Conservation (phyloP, 2,329 filamentous ascomycete genomes). For the Parastagonospora nodorum region DNA sequence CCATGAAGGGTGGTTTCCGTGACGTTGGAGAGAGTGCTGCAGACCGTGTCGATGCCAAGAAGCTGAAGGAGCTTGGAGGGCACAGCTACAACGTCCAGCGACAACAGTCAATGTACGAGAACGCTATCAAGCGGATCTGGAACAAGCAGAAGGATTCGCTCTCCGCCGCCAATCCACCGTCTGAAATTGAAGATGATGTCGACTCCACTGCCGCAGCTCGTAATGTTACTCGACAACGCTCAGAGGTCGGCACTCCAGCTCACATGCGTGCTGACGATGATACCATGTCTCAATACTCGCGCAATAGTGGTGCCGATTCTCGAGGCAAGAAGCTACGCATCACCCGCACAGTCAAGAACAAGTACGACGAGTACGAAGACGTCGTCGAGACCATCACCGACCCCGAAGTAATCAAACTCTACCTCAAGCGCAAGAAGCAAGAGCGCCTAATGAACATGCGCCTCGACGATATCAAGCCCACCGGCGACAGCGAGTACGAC, state of each 20-base stretch:
- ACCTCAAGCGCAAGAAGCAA: conserved; percentile 76
- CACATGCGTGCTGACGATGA: conserved; percentile 68
- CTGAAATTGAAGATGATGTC: conserved; percentile 72
- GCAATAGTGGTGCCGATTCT: conserved; percentile 62
- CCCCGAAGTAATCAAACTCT: conserved; percentile 84
- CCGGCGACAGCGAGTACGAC: conserved; percentile 70
- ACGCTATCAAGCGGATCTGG: conserved; percentile 92
- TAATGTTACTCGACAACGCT: conserved; percentile 54
- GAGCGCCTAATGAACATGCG: conserved; percentile 74
- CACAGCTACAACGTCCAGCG: conserved; percentile 97
- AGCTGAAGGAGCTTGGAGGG: conserved; percentile 71
- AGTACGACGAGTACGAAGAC: conserved; percentile 66
- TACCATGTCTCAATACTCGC: conserved; percentile 61
- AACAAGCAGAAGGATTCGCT: conserved; percentile 81
- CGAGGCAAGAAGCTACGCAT: conserved; percentile 73
- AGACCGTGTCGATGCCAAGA: conserved; percentile 82
- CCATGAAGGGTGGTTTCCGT: conserved; percentile 98
- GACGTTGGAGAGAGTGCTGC: conserved; percentile 87
- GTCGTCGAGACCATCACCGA: conserved; percentile 59
- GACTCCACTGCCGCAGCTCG: conserved; percentile 54
- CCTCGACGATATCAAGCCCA: conserved; percentile 68
- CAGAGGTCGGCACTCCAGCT: conserved; percentile 67
- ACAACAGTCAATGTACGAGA: conserved; percentile 89
- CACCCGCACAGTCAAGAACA: conserved; percentile 67
- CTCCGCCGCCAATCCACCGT: conserved; percentile 73